Evolutionary conservation across 2,329 filamentous ascomycete genomes (phyloP).

Genomic region (Arthrobotrys megalospora): DNA sequence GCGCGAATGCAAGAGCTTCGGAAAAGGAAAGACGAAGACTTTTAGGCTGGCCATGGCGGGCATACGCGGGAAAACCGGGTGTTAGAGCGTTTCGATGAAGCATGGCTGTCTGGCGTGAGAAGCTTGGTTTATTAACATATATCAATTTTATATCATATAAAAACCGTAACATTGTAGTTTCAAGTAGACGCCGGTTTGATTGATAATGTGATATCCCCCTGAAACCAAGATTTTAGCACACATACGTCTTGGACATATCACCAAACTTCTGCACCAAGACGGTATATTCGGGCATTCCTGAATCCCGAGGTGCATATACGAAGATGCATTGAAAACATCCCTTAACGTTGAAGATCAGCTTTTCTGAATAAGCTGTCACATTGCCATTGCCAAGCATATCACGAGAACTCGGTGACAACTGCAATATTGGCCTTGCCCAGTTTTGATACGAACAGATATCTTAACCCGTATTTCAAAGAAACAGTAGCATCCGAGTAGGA

Average conservation of each 20-base stretch:
- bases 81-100: slow-evolving; percentile 18
- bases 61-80: slow-evolving; percentile 45
- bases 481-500: background rate
- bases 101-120: background rate
- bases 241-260: background rate
- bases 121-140: background rate
- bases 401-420: background rate
- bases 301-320: background rate
- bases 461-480: background rate
- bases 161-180: background rate
- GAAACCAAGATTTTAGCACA: background rate
- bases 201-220: background rate
- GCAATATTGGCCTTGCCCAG: no score
- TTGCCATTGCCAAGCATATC: background rate
- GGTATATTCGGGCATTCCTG: background rate
- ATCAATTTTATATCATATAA: background rate
- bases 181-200: background rate
- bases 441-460: background rate
- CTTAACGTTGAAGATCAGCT: background rate
- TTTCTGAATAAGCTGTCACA: background rate
- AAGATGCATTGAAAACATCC: background rate
- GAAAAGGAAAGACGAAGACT: slow-evolving; percentile 60
- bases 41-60: slow-evolving; percentile 50
- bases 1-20: slow-evolving; percentile 40
- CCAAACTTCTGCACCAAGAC: background rate